Conservation (phyloP, 164 flowering plant genomes). For the Berberis vulgaris region DNA sequence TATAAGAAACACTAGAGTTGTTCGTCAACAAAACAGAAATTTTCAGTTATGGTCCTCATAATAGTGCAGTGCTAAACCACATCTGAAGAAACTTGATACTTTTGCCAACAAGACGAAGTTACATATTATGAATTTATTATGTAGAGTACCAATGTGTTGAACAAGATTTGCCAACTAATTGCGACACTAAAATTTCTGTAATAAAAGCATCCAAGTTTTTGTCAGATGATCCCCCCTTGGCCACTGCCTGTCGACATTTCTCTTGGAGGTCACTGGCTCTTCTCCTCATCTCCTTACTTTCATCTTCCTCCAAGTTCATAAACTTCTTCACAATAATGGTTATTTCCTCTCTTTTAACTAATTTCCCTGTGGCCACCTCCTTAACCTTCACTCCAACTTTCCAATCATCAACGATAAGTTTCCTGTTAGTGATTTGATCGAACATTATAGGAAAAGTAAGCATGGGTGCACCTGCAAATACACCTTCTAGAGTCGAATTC, state of each 20-base stretch:
- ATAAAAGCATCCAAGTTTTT: background rate
- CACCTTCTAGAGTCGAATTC: conserved; percentile 50
- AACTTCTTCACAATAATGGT: background rate
- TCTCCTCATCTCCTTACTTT: background rate
- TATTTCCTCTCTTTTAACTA: background rate
- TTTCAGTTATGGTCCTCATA: too few species aligned
- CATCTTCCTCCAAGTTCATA: background rate
- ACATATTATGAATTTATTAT: too few species aligned
- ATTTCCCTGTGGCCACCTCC: background rate
- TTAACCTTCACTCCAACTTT: conserved; percentile 37
- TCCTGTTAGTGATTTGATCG: conserved; percentile 40
- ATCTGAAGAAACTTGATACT: too few species aligned
- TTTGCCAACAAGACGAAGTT: too few species aligned
- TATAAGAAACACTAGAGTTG: too few species aligned
- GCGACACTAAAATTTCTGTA: background rate
- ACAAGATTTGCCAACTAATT: too few species aligned
- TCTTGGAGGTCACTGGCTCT: background rate
- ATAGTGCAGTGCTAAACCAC: too few species aligned
- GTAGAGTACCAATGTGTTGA: too few species aligned
- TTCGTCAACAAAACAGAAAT: too few species aligned
- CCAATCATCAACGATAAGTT: conserved; percentile 55
- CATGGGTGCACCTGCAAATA: conserved; percentile 46
- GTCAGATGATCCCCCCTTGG: background rate
- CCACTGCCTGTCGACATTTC: background rate
- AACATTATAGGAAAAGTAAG: conserved; percentile 36